Base-by-base conservation (phyloP, 73 alveolate genomes). In the Tetrahymena elliotti region DNA sequence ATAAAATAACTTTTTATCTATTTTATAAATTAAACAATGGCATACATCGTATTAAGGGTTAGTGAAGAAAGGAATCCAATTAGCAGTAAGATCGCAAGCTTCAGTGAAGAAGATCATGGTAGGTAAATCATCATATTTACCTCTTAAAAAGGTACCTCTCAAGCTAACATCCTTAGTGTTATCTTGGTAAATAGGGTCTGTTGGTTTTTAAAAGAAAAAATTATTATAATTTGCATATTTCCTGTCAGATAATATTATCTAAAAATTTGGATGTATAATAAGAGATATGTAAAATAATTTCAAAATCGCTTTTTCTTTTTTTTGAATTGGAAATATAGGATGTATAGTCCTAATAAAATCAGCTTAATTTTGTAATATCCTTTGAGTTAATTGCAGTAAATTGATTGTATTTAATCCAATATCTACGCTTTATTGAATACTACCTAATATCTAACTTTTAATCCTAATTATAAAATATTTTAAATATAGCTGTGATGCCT, bases 21-120 rank as follows among this genome's bases (percentile, higher is more conserved):
- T 13, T 47, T 15, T 68, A 68, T 27, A 27, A 7, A 31, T 68
- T 27, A 68, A 27, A 68, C n/a, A 68, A 68, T 31, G 95, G 6
- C 39, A 35, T 22, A 97, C 96, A 92, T 97, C 94, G 84, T 97
- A 96, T 33, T 95, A 93, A 20, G 95, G 95, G 53, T 95, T 93
- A 36, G 98, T 97, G 96, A 97, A 97, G 96, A 97, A 97, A 53
- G 95, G 95, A 93, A 96, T 95, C 96, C 97, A 97, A 97, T 97
- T 97, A 20, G 83, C 97, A 5, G 97, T 96, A 47, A 97, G 98
- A 93, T 97, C 99, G 35, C 97, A 54, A 39, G 96, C 94, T 38
- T 97, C 99, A 34, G 98, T 96, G 52, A 97, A 94, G 98, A 97
- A 97, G 88, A 97, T 93, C 93, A 97, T 12, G 68, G 97, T 97